Base-by-base conservation (phyloP, 2,329 filamentous ascomycete species). In the Claviceps digitariae region DNA sequence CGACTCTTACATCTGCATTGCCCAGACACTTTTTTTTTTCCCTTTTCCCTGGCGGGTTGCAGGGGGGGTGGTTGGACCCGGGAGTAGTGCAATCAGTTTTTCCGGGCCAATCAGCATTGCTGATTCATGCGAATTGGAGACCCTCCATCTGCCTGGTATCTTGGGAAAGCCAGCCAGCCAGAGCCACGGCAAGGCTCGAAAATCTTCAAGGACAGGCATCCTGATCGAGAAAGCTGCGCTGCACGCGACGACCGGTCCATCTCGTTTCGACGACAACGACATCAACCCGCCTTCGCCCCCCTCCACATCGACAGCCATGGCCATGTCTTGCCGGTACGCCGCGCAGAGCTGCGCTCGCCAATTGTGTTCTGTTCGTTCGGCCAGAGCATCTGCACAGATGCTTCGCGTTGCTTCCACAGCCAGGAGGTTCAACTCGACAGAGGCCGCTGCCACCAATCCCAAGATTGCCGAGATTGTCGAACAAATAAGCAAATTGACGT, bases 381-480 rank as follows among this genome's bases (percentile, higher is more conserved):
- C 76, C 59, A 71, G 76, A 63, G 67, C 70, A 58, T 72, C 77
- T 53, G 67, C 73, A 73, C 69, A 76, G 68, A 62, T 64, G 54
- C 56, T 69, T 62, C 74, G 73, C 65, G 72, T 70, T 60, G 63
- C 71, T 53, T 66, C 70, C 44, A 67, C 70, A 59, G 67, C 81
- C 67, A 82, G 86, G 73, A 83, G 93, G 80, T 90, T 88, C 86
- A 87, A 93, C 72, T 91, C 89, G 58, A 90, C 89, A 62, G 86
- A 90, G 63, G 82, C 81, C 46, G 61, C 75, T 54, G 69, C 79
- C 63, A 71, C 75, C 57, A 95, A 87, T 73, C 90, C 93, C 58
- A 98, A 98, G 81, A 95, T 99, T 64, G 72, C 84, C 62, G 82
- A 81, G 56, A 98, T 99, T 66, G 93, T 99, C 66, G 90, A 98